Percentiles rank a stretch among this genome's conserved stretches.
phyloP scores from a whole-genome alignment of 768 basidiomycete genomes.

The Tulasnella calospora region DNA sequence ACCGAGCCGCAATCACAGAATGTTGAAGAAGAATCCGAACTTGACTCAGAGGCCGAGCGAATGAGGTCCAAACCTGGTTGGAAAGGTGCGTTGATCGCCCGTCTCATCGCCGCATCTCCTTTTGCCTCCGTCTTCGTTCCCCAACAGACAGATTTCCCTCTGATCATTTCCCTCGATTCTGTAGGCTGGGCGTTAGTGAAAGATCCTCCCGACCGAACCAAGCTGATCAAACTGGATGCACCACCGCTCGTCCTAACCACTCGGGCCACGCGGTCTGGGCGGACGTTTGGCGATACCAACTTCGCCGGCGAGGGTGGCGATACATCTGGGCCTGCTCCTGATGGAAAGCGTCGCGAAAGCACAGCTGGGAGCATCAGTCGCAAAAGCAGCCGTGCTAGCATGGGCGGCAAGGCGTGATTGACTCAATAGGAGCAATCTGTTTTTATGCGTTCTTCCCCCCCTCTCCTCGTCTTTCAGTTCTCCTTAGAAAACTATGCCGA shows the following conservation, averaged over 20 bases:
- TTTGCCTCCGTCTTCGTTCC: not conserved
- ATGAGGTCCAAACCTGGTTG: conserved; percentile 14
- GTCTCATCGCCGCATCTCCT: not conserved
- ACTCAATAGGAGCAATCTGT: not conserved
- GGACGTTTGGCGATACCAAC: conserved; percentile 20
- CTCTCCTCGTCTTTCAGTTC: not conserved
- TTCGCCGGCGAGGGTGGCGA: not conserved
- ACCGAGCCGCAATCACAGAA: not conserved
- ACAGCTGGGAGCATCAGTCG: not conserved
- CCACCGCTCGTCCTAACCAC: conserved; percentile 22
- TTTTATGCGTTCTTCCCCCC: not conserved
- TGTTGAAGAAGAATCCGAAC: conserved; percentile 2
- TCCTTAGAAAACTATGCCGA: not conserved
- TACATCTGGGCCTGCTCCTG: not conserved
- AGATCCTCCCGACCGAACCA: conserved; percentile 20
- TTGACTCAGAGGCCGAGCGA: conserved; percentile 15
- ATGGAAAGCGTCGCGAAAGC: conserved; percentile 1
- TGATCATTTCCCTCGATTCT: not conserved
- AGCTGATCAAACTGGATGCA: conserved; percentile 21
- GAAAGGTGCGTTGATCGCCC: conserved; percentile 19
- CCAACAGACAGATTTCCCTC: not conserved
- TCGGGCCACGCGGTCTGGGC: conserved; percentile 18
- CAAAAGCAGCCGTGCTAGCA: not conserved
- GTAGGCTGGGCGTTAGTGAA: conserved; percentile 23
- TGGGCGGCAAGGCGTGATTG: not conserved